Percentiles rank a stretch among this genome's conserved stretches.
Conservation (phyloP, 306 rosid species). For the Lagenaria siceraria region DNA sequence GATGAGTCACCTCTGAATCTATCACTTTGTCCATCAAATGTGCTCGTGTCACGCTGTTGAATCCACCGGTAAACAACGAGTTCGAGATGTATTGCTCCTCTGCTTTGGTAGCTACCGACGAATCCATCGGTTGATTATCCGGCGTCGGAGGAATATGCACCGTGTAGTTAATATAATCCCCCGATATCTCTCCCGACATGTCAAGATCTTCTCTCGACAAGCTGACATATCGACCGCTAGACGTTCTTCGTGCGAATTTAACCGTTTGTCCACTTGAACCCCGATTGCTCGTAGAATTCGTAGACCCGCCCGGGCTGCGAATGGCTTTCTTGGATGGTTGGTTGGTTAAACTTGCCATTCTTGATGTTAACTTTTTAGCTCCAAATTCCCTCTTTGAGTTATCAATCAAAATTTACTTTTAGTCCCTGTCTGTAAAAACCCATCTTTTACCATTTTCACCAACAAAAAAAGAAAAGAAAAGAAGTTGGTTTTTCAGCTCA, state of each 20-base stretch:
- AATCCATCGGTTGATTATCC: constrained; percentile 71
- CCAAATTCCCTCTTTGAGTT: not conserved
- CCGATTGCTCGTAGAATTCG: constrained; percentile 24
- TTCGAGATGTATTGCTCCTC: constrained; percentile 87
- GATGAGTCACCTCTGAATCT: constrained; percentile 73
- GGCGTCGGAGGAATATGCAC: constrained; percentile 90
- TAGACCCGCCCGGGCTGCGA: constrained; percentile 33
- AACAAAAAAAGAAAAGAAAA: not conserved
- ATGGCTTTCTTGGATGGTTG: constrained; percentile 55
- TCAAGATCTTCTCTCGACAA: constrained; percentile 84
- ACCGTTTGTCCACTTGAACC: constrained; percentile 39
- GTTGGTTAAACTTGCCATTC: constrained; percentile 38
- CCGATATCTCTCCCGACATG: constrained; percentile 54
- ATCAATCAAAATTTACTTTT: not conserved
- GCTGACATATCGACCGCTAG: constrained; percentile 73
- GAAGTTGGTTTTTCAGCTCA: not conserved
- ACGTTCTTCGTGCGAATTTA: constrained; percentile 72
- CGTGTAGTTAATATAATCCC: constrained; percentile 74
- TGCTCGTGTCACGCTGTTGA: constrained; percentile 78
- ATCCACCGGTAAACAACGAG: constrained; percentile 78
- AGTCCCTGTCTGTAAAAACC: not conserved
- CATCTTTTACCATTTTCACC: not conserved
- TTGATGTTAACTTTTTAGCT: not conserved
- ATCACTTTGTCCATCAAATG: constrained; percentile 92
- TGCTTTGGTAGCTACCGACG: constrained; percentile 62